Evolutionary conservation across 176 grass and related monocot genomes (phyloP), one percentile per base, ranked within the genome.

Genomic region (Leersia perrieri): DNA sequence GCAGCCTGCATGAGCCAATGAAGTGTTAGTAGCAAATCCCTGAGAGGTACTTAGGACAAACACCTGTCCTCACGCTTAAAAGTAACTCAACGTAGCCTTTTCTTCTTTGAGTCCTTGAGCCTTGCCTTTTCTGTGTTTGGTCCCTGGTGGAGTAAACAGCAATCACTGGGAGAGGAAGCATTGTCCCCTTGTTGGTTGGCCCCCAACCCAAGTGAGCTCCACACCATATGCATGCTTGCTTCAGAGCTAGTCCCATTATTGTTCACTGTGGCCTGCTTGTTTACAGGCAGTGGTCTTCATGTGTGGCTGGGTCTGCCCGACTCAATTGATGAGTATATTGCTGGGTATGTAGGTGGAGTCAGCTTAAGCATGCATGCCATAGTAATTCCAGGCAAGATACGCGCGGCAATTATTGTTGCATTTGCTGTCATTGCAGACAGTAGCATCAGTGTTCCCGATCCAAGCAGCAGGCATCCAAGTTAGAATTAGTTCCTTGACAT

Each of bases 141-240:
- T 87, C 88, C 79, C 78, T 86, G 79, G 83, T 86, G 84, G 88
- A 88, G 91, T 90, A 90, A 82, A 78, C 87, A 93, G 78, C 84
- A 85, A 93, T 90, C 87, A 87, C 81, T 74, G 68, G 41, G 53
- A 68, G 64, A 80, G 66, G 81, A 90, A 90, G 84, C 91, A 82
- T 82, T 85, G 84, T 90, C 77, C 82, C 84, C 87, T 74, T 30
- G 68, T 34, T 88, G 60, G 89, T 44, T 84, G 85, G 53, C 45
- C 26, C 26, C 55, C 80, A 57, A 73, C 42, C 80, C 63, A 73
- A 41, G 45, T 77, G 74, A 78, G 55, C 65, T 87, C 84, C 80
- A 76, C 53, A 58, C 76, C 53, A 29, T 65, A 63, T 75, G 70
- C 70, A 30, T 86, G 44, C 72, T 62, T 72, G 60, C 68, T 74